Percentiles rank a stretch among this genome's conserved stretches.
These are phyloP conservation scores for Thymus mandschuricus DNA, from an alignment of 257 asterid genomes.

Conservation along the genomic window DNA sequence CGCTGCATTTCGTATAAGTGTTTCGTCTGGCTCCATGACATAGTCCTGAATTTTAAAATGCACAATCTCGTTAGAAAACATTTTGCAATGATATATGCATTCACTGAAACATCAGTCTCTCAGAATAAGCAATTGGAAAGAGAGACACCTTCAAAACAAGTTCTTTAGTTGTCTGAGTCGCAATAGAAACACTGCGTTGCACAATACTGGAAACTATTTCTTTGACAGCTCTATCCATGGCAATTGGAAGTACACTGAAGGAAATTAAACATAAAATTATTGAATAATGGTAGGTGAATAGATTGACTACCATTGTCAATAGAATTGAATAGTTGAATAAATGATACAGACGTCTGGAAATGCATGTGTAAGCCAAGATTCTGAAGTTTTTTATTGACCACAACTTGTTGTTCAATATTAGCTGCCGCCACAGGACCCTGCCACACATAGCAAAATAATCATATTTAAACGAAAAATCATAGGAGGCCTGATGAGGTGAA, in stretches of 20 bases:
- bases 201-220: conserved; percentile 88
- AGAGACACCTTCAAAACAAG: conserved; percentile 83
- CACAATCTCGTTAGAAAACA: conserved; percentile 1
- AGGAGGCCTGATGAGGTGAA: conserved; percentile 12
- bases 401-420: conserved; percentile 87
- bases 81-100: not conserved
- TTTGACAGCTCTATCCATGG: conserved; percentile 94
- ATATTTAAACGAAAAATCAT: conserved; percentile 9
- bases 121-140: not conserved
- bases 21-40: conserved; percentile 97
- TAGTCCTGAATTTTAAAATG: conserved; percentile 66
- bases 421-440: conserved; percentile 80
- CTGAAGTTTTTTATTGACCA: conserved; percentile 82
- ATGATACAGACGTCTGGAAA: conserved; percentile 79
- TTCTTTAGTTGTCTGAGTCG: conserved; percentile 96
- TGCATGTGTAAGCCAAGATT: conserved; percentile 65
- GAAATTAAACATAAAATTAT: conserved; percentile 32
- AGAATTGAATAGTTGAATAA: conserved; percentile 23
- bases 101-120: not conserved
- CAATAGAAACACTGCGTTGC: conserved; percentile 96
- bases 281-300: not conserved
- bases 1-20: conserved; percentile 86
- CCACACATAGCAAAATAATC: conserved; percentile 27
- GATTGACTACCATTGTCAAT: not conserved
- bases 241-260: conserved; percentile 80